phyloP scores from a whole-genome alignment of 208 protist species.

The Leishmania guyanensis region DNA sequence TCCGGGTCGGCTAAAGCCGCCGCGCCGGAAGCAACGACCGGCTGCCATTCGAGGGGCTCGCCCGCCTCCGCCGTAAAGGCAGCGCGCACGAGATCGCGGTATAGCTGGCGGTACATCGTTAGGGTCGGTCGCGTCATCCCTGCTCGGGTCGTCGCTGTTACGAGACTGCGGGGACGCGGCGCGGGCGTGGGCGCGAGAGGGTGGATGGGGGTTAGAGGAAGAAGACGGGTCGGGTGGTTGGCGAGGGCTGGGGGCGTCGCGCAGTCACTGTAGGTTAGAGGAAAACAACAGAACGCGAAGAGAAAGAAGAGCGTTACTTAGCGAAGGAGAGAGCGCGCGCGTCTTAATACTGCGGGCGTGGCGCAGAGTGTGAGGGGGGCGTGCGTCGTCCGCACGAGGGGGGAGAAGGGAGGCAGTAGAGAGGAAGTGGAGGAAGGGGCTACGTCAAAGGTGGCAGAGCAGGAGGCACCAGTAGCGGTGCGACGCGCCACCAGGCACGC shows the following conservation, averaged over 20 bases:
- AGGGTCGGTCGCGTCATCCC: constrained; percentile 11
- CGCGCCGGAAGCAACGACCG: neutral
- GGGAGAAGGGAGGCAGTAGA: neutral
- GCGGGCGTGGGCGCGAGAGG: neutral
- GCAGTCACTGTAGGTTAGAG: neutral
- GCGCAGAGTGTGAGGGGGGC: neutral
- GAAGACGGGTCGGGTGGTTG: neutral
- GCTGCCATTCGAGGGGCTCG: neutral
- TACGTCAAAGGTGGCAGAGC: too few species aligned
- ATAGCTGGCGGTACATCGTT: constrained; percentile 16
- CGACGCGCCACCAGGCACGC: too few species aligned
- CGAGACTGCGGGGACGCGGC: too few species aligned
- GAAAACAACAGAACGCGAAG: neutral
- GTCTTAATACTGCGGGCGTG: neutral
- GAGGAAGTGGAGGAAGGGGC: neutral
- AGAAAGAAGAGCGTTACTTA: neutral
- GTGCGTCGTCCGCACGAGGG: neutral
- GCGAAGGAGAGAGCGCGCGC: neutral
- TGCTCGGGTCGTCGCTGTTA: too few species aligned
- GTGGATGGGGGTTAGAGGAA: neutral
- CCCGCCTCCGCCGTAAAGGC: neutral
- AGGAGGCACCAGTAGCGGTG: too few species aligned
- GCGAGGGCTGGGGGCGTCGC: neutral
- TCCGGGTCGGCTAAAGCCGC: neutral
- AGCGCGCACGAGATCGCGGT: constrained; percentile 6